phyloP scores from a whole-genome alignment of 192 early-diverging fungal genomes.

The Haplosporangium gracile region DNA sequence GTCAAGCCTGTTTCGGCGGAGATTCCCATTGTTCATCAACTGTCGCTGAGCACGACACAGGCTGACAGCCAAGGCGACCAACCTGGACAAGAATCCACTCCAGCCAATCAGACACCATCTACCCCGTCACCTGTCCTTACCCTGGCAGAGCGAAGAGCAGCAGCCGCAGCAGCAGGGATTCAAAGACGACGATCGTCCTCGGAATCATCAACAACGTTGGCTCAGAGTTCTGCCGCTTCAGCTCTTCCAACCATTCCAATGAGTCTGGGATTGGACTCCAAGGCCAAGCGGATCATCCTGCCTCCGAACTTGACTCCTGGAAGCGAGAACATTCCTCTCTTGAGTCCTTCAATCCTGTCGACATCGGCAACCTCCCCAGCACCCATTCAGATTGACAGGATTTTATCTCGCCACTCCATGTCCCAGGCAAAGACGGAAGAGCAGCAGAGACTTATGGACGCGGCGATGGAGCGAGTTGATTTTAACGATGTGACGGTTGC shows the following conservation, averaged over 20 bases:
- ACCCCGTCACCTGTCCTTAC: conserved; percentile 15
- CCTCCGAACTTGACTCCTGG: conserved; percentile 39
- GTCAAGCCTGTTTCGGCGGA: conserved; percentile 38
- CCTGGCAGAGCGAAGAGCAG: conserved; percentile 43
- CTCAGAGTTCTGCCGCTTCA: not conserved
- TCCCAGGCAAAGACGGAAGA: conserved; percentile 55
- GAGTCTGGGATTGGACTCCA: conserved; percentile 36
- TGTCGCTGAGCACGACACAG: not conserved
- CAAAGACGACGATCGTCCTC: conserved; percentile 49
- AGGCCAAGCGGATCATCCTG: conserved; percentile 15
- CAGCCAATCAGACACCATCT: not conserved
- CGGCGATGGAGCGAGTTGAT: conserved; percentile 71
- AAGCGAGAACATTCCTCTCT: conserved; percentile 19
- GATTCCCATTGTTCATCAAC: conserved; percentile 18
- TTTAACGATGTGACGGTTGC: conserved; percentile 83
- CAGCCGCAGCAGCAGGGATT: conserved; percentile 34
- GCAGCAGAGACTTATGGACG: conserved; percentile 70
- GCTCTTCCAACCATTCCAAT: conserved; percentile 20
- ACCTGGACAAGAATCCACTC: not conserved
- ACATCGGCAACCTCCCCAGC: conserved; percentile 35
- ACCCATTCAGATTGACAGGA: conserved; percentile 52
- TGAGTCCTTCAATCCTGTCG: conserved; percentile 40
- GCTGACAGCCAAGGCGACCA: not conserved
- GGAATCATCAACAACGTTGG: conserved; percentile 23
- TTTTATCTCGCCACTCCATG: conserved; percentile 39